Base-by-base conservation (phyloP, 2,329 filamentous ascomycete species). In the Fusarium cyanostomum region DNA sequence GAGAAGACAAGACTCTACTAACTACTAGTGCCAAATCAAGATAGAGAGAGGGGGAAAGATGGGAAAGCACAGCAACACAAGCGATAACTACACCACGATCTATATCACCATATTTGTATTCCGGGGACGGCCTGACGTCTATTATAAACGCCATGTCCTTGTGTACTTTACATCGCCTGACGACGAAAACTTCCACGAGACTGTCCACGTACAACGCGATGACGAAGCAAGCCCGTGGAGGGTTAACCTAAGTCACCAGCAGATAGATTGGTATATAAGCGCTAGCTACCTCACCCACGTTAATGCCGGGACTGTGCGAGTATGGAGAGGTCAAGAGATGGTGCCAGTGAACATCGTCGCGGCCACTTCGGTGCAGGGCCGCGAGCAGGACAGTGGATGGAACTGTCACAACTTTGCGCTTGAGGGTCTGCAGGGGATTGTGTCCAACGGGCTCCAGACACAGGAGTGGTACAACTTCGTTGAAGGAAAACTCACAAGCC, bases 401-500 rank as follows among this genome's bases (percentile, higher is more conserved):
- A 46, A 38, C 21, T 49, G 33, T 38, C 45, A 49, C 16, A 27
- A 30, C 34, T 49, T 49, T 49, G n/a, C 15, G 26, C 33, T 49
- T 26, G 45, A 38, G 45, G 45, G 45, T 28, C 26, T 49, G 9
- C 45, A 49, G 24, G 26, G 8, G n/a, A 9, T 51, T 34, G 48
- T 42, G 13, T 24, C 8, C 15, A 8, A 41, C 9, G 48, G 37
- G 12, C 33, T 21, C 15, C 35, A 49, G 24, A 30, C 45, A 10
- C 45, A 49, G 24, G 33, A 49, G 26, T 49, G 45, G 45, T 38
- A 49, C 18, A 12, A 30, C 1, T 49, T 15, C 9, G 45, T 38
- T 49, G 46, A 41, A 31, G 27, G 8, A 13, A 24, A 50, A 21
- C 26, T 50, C 15, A n/a, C 12, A n/a, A n/a, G 33, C 46, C 11